phyloP scores from a whole-genome alignment of 306 rosid genomes.

The Rosa chinensis region DNA sequence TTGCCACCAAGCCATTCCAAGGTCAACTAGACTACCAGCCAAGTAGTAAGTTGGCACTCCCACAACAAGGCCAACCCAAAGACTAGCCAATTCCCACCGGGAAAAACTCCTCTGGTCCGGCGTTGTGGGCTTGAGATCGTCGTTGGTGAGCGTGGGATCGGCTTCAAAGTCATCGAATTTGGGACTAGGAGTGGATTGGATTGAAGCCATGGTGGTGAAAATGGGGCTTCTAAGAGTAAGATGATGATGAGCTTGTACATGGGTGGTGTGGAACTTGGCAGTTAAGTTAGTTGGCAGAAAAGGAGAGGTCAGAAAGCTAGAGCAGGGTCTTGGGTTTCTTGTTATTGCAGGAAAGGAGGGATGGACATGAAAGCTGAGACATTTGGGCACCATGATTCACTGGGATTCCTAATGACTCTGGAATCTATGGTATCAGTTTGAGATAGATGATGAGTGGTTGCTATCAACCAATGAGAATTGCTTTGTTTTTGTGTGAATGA shows the following conservation, averaged over 20 bases:
- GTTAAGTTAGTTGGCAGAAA: background rate
- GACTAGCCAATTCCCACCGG: slow-evolving; percentile 64
- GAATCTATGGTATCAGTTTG: slow-evolving; percentile 12
- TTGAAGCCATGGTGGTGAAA: slow-evolving; percentile 26
- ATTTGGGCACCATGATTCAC: slow-evolving; percentile 40
- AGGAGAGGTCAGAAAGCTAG: slow-evolving; percentile 19
- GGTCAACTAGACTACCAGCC: slow-evolving; percentile 86
- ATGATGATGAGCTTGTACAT: slow-evolving; percentile 8
- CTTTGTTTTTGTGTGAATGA: slow-evolving; percentile 5
- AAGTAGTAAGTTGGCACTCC: slow-evolving; percentile 89
- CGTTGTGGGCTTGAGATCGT: slow-evolving; percentile 75
- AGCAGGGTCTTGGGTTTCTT: slow-evolving; percentile 17
- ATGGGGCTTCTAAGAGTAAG: slow-evolving; percentile 23
- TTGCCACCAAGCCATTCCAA: slow-evolving; percentile 99
- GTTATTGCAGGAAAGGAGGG: slow-evolving; percentile 24
- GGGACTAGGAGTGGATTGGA: slow-evolving; percentile 4
- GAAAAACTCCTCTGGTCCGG: slow-evolving; percentile 54
- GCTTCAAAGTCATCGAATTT: slow-evolving; percentile 24
- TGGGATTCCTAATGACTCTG: slow-evolving; percentile 7
- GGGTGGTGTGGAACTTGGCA: slow-evolving; percentile 10
- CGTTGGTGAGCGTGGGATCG: slow-evolving; percentile 58
- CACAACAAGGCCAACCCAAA: slow-evolving; percentile 87
- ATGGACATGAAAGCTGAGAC: slow-evolving; percentile 36
- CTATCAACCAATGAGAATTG: background rate
- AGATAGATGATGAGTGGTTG: slow-evolving; percentile 37